Conservation (phyloP, 441 rosid species). For the Omphalea diandra region DNA sequence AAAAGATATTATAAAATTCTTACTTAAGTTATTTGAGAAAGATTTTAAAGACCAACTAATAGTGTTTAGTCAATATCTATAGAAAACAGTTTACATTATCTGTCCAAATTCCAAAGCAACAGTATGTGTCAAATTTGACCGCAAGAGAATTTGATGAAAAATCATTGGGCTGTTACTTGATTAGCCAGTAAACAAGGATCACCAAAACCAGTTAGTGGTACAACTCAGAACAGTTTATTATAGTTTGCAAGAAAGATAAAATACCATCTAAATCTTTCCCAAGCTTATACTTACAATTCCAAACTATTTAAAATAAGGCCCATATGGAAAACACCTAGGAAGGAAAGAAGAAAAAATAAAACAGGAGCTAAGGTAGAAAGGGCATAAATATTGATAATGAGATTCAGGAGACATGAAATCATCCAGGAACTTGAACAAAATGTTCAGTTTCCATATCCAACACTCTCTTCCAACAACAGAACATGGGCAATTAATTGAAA, state of each 20-base stretch:
- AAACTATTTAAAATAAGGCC: no score
- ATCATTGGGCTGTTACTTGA: background rate
- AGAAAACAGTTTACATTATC: background rate
- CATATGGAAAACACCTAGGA: background rate
- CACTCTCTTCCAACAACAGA: background rate
- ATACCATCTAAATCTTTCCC: conserved; percentile 1
- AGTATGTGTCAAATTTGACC: background rate
- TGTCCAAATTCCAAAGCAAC: conserved; percentile 4
- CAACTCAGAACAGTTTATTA: background rate
- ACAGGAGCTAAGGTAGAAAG: background rate
- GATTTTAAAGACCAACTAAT: background rate
- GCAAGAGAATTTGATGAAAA: no score
- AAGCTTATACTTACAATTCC: background rate
- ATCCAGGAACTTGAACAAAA: no score
- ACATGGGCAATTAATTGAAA: background rate
- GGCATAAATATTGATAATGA: no score
- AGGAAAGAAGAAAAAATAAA: background rate
- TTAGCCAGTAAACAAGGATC: background rate
- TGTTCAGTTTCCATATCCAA: no score
- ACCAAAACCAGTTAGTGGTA: background rate
- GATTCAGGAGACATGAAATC: no score
- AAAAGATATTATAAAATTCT: no score
- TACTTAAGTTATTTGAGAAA: no score
- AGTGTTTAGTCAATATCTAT: background rate
- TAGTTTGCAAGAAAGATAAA: background rate